Conservation (phyloP, 1,284 basidiomycete genomes). For the Meira nashicola region DNA sequence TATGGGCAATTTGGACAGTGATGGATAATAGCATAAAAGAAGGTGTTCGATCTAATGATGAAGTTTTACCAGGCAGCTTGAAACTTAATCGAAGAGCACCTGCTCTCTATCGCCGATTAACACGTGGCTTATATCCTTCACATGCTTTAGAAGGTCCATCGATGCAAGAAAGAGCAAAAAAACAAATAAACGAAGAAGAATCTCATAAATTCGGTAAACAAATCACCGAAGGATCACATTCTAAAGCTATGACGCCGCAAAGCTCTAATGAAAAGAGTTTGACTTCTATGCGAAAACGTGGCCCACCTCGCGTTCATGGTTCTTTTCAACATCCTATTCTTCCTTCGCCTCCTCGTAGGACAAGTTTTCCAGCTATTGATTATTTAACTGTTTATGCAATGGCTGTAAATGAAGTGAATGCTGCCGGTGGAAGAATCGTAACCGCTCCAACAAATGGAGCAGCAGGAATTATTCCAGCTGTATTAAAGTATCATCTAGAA, state of each 20-base stretch:
- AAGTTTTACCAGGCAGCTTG: constrained; percentile 75
- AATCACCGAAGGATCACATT: background rate
- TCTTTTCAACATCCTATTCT: constrained; percentile 71
- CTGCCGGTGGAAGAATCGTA: constrained; percentile 84
- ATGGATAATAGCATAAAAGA: constrained; percentile 91
- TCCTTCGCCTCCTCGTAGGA: constrained; percentile 68
- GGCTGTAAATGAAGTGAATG: constrained; percentile 67
- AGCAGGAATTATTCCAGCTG: constrained; percentile 81
- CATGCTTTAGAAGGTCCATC: background rate
- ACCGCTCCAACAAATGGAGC: constrained; percentile 79
- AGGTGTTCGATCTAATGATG: constrained; percentile 74
- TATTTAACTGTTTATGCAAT: constrained; percentile 63
- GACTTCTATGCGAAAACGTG: background rate
- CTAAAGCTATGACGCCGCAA: too few species aligned
- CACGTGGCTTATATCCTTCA: constrained; percentile 65
- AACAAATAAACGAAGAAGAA: background rate
- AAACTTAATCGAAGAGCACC: constrained; percentile 40
- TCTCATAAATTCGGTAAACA: background rate
- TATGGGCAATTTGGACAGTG: constrained; percentile 68
- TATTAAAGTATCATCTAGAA: constrained; percentile 76
- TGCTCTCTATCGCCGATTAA: constrained; percentile 65
- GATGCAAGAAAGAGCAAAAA: background rate
- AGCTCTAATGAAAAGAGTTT: background rate
- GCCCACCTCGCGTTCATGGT: constrained; percentile 54
- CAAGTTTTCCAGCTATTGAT: constrained; percentile 85